Conservation (phyloP, 805 yeast species). For the Wickerhamomyces subpelliculosus region DNA sequence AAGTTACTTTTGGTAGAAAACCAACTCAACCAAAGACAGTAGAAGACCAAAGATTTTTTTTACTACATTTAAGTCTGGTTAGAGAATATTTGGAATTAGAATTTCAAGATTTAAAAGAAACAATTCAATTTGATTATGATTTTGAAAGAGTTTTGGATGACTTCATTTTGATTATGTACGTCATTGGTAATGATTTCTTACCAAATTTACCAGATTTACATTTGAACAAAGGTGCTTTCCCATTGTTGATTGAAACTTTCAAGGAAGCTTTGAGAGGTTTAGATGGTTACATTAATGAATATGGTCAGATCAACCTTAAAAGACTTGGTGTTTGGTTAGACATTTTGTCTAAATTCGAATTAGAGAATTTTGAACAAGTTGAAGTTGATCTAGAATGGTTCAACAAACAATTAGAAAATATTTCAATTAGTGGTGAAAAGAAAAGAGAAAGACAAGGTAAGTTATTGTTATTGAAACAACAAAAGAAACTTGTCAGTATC, state of each 20-base stretch:
- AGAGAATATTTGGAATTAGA: constrained; percentile 90
- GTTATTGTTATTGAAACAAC: constrained; percentile 58
- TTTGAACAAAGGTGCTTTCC: constrained; percentile 93
- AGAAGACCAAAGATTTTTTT: constrained; percentile 71
- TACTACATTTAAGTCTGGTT: constrained; percentile 79
- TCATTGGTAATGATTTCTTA: constrained; percentile 95
- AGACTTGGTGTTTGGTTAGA: constrained; percentile 73
- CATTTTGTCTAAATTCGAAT: constrained; percentile 70
- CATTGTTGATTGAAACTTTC: constrained; percentile 83
- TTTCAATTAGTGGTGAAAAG: constrained; percentile 65
- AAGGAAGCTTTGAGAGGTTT: constrained; percentile 65
- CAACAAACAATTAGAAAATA: constrained; percentile 74
- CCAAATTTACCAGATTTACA: constrained; percentile 94
- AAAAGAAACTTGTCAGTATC: constrained; percentile 62
- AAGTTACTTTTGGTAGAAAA: constrained; percentile 75
- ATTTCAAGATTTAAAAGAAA: constrained; percentile 61
- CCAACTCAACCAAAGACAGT: constrained; percentile 39
- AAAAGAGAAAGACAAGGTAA: constrained; percentile 62
- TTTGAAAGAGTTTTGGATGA: constrained; percentile 91
- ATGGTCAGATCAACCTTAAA: constrained; percentile 71
- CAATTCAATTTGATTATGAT: constrained; percentile 58
- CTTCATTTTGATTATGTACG: constrained; percentile 84
- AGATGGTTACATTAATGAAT: constrained; percentile 81
- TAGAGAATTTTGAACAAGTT: constrained; percentile 76
- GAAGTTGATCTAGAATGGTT: constrained; percentile 89